Evolutionary conservation across 2,329 filamentous ascomycete genomes (phyloP).

Genomic region (Ramichloridium luteum): DNA sequence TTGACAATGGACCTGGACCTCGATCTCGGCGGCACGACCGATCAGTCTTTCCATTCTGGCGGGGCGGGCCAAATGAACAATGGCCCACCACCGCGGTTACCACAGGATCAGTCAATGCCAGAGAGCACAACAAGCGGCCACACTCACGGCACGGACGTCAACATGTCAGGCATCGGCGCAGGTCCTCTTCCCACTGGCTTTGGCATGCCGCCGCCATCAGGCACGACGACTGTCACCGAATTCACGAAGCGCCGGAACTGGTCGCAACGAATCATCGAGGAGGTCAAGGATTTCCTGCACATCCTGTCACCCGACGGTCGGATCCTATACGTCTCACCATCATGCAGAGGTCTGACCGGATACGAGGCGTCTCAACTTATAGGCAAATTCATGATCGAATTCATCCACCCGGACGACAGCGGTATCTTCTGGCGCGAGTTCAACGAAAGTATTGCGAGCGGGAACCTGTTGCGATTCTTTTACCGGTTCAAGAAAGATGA

Average conservation of each 20-base stretch:
- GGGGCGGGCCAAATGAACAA: conserved; percentile 11
- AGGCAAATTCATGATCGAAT: conserved; percentile 65
- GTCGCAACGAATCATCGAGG: conserved; percentile 79
- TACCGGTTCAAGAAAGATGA: conserved; percentile 71
- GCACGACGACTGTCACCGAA: conserved; percentile 47
- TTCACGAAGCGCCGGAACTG: conserved; percentile 61
- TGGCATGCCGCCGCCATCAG: conserved; percentile 32
- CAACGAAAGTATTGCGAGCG: conserved; percentile 75
- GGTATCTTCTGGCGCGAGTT: conserved; percentile 75
- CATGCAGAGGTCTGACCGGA: conserved; percentile 60
- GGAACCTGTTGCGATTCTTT: conserved; percentile 70
- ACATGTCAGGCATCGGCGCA: conserved; percentile 37
- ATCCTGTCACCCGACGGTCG: conserved; percentile 76
- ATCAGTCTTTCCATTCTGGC: conserved; percentile 17
- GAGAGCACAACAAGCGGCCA: conserved; percentile 16
- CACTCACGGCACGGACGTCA: conserved; percentile 17
- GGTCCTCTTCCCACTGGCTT: conserved; percentile 46
- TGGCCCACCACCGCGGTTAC: conserved; percentile 14
- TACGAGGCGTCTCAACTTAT: conserved; percentile 59
- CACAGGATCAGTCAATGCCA: conserved; percentile 10
- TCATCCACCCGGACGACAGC: conserved; percentile 76
- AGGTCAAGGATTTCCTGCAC: conserved; percentile 77
- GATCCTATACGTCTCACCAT: conserved; percentile 77
- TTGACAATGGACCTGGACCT: conserved; percentile 37
- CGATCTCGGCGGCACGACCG: conserved; percentile 14